phyloP scores from a whole-genome alignment of 2,329 filamentous ascomycete genomes.

The Apiospora marii region DNA sequence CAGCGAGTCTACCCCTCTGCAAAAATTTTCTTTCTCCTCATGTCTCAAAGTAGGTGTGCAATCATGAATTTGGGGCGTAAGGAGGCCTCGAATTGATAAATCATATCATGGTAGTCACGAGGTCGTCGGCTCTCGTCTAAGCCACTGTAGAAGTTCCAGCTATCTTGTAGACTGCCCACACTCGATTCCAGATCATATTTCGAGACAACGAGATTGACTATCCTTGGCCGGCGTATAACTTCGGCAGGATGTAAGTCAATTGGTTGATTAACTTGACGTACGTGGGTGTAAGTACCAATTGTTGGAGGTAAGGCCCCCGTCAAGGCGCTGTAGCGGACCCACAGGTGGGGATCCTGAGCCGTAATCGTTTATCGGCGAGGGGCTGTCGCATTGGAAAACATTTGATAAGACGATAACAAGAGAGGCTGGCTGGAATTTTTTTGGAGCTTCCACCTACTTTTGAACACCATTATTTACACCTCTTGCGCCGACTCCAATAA shows the following conservation, averaged over 20 bases:
- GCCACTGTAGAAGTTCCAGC: background rate
- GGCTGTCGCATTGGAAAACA: slow-evolving; percentile 15
- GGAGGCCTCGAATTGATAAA: background rate
- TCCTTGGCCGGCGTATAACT: background rate
- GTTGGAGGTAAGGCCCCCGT: too few species aligned
- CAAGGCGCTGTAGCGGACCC: background rate
- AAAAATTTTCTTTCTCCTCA: background rate
- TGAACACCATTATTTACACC: slow-evolving; percentile 12
- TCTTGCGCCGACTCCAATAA: slow-evolving; percentile 15
- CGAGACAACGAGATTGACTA: background rate
- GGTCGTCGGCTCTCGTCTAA: background rate
- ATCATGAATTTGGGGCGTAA: background rate
- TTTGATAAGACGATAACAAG: slow-evolving; percentile 12
- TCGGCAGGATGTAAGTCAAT: background rate
- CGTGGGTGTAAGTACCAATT: background rate
- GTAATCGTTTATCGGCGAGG: slow-evolving; percentile 16
- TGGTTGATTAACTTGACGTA: background rate
- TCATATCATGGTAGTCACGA: background rate
- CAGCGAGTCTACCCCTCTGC: background rate
- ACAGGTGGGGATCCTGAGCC: background rate
- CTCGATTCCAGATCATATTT: background rate
- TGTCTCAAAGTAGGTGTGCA: background rate
- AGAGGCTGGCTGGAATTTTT: slow-evolving; percentile 13
- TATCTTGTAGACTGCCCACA: background rate
- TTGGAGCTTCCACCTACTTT: background rate